A percentile compares a stretch with the other conserved stretches of the same genome.
These are phyloP conservation scores for Lactuca saligna DNA, from an alignment of 129 eudicot genomes.

Conservation along the genomic window DNA sequence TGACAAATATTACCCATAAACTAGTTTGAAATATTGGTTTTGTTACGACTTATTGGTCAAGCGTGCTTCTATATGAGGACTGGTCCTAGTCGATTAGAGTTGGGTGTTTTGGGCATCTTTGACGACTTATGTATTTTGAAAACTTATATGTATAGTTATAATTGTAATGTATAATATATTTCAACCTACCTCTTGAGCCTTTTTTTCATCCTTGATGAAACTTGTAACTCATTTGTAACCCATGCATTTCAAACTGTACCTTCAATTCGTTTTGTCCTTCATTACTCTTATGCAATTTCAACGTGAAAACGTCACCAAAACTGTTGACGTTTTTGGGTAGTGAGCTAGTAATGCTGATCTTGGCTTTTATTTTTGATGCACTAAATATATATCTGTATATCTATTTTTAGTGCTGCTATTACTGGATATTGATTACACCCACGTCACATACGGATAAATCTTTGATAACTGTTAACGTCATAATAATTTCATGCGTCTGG, in stretches of 20 bases:
- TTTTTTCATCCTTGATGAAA: not conserved
- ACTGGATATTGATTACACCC: not conserved
- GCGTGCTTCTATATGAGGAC: not conserved
- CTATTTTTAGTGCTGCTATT: slow-evolving; percentile 11
- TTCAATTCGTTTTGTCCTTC: not conserved
- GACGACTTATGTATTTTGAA: not conserved
- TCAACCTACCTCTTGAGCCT: not conserved
- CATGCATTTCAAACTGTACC: not conserved
- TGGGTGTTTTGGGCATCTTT: not conserved
- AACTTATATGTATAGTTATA: too few species aligned
- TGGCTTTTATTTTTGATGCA: slow-evolving; percentile 19
- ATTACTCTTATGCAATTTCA: not conserved
- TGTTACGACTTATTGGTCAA: not conserved
- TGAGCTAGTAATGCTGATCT: slow-evolving; percentile 1
- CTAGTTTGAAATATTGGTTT: not conserved
- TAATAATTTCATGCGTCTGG: slow-evolving; percentile 26
- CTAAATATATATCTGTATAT: not conserved
- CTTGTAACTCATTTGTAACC: not conserved
- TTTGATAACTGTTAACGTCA: slow-evolving; percentile 18
- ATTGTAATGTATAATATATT: too few species aligned
- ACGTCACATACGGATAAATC: slow-evolving; percentile 30
- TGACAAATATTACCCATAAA: too few species aligned
- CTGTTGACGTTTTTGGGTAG: slow-evolving; percentile 1
- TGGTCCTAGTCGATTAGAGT: not conserved
- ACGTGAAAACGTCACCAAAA: slow-evolving; percentile 7